Base-by-base conservation (phyloP, 1,284 basidiomycete genomes). In the Fomes fomentarius region DNA sequence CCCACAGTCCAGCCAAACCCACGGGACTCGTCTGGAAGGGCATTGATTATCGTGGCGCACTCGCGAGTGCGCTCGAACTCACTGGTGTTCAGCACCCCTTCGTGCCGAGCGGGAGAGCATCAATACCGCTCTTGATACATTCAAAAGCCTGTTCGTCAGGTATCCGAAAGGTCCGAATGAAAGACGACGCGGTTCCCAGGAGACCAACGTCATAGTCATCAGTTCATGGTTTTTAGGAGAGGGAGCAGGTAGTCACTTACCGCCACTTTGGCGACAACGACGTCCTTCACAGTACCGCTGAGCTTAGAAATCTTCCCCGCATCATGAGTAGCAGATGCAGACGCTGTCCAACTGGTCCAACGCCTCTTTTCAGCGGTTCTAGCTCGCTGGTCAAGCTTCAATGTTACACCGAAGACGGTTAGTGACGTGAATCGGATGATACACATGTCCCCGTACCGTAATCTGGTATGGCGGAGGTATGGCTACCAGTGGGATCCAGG, bases 91-190 rank as follows among this genome's bases (percentile, higher is more conserved):
- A 81, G 48, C 42, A 79, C 57, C 69, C 73, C 62, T 78, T 84
- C 35, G 74, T 62, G 21, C 72, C 74, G 0, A 67, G 53, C 12
- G 76, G 77, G 9, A 78, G 70, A 0, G 80, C 77, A 24, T 82
- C 77, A 40, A 88, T 72, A 11, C 79, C 79, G 6, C 83, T 79
- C 65, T 82, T 84, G 73, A 89, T 83, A 3, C 81, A 73, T 26
- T 75, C 78, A 54, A 89, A 87, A 15, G 77, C 76, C 17, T 78
- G 70, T 48, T 82, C 77, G 42, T 88, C 82, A 0, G 80, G 67
- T 9, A 19, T 12, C 19, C 19, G 25, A 9, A 37, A 35, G 7
- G n/a, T 37, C 15, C 4, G 7, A 3, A 2, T n/a, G n/a, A n/a
- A n/a, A 30, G 28, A 10, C 17, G 25, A 17, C 25, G n/a, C n/a